These are phyloP conservation scores for Sarcodon sp. DNA, from an alignment of 768 basidiomycete genomes.

Conservation along the genomic window DNA sequence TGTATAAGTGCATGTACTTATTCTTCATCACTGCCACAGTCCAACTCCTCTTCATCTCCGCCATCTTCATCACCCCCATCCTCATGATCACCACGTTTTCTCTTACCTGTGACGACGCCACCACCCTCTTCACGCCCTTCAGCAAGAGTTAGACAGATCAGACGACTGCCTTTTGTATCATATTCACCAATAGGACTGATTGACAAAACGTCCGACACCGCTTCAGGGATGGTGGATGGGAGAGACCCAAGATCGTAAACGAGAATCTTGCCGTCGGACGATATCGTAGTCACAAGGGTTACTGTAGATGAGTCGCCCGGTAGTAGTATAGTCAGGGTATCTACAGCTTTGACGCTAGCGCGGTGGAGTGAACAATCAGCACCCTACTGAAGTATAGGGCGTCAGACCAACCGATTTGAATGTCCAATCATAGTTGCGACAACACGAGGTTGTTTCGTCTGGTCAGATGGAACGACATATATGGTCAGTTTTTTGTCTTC, in stretches of 20 bases:
- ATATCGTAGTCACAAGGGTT: constrained; percentile 62
- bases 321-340: constrained; percentile 49
- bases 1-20: not conserved
- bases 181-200: constrained; percentile 53
- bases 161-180: constrained; percentile 74
- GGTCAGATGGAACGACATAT: constrained; percentile 46
- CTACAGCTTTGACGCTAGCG: constrained; percentile 68
- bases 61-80: constrained; percentile 7
- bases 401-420: constrained; percentile 57
- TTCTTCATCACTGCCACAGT: no score
- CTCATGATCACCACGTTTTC: constrained; percentile 19
- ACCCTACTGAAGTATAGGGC: not conserved
- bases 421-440: constrained; percentile 73
- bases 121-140: constrained; percentile 14
- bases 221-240: constrained; percentile 12
- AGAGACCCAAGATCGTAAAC: constrained; percentile 57
- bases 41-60: no score
- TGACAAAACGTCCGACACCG: constrained; percentile 12
- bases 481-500: constrained; percentile 85
- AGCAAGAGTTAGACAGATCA: constrained; percentile 63
- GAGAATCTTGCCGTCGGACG: constrained; percentile 81
- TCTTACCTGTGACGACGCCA: constrained; percentile 16
- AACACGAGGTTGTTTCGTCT: constrained; percentile 34
- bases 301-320: constrained; percentile 31
- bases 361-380: constrained; percentile 1